These are phyloP conservation scores for Lachnellula hyalina DNA, from an alignment of 2,329 filamentous ascomycete genomes.

Conservation along the genomic window DNA sequence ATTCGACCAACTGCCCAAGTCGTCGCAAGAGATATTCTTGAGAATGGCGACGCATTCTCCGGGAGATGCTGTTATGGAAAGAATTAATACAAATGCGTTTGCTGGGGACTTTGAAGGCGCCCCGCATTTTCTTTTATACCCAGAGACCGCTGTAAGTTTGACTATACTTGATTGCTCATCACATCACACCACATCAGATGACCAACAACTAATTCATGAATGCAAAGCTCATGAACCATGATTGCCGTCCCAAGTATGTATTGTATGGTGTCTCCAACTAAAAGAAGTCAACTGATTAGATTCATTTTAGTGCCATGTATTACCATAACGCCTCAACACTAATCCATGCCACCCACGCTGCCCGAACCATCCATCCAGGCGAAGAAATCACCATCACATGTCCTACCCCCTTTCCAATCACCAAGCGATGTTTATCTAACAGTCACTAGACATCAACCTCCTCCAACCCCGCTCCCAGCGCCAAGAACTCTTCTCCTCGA, in stretches of 20 bases:
- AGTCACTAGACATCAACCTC: slow-evolving; percentile 24
- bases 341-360: slow-evolving; percentile 34
- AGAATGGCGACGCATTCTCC: slow-evolving; percentile 15
- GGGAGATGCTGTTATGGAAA: slow-evolving; percentile 26
- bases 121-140: slow-evolving; percentile 25
- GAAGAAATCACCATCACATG: slow-evolving; percentile 40
- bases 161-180: too few species aligned
- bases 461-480: slow-evolving; percentile 31
- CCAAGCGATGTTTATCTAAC: not conserved
- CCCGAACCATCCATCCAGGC: slow-evolving; percentile 34
- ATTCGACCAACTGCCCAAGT: slow-evolving; percentile 21
- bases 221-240: slow-evolving; percentile 35
- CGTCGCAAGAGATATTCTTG: slow-evolving; percentile 18
- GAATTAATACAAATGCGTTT: slow-evolving; percentile 28
- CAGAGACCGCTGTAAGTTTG: slow-evolving; percentile 25
- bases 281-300: slow-evolving; percentile 1
- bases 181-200: too few species aligned
- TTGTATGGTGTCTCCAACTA: not conserved
- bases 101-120: slow-evolving; percentile 23
- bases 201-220: too few species aligned
- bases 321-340: slow-evolving; percentile 34
- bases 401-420: not conserved
- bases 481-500: slow-evolving; percentile 27
- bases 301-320: slow-evolving; percentile 27
- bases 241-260: slow-evolving; percentile 37